Conservation (phyloP, 352 stramenopile species). For the Phytophthora meadii region DNA sequence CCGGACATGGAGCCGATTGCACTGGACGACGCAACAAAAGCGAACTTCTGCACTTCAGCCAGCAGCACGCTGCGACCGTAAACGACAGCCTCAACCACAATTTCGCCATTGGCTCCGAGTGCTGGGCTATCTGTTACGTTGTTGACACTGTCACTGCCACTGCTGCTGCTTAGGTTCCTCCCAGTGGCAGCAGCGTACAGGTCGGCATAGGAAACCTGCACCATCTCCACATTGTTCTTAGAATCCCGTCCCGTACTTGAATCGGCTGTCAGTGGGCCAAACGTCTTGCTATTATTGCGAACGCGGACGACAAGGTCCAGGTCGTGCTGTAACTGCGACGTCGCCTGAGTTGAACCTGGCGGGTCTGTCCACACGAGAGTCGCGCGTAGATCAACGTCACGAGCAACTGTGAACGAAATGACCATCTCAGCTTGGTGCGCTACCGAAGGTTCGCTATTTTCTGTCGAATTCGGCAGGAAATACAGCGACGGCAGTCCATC, state of each 20-base stretch:
- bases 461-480: slow-evolving; percentile 79
- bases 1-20: slow-evolving; percentile 64
- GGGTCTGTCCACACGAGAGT: slow-evolving; percentile 86
- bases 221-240: slow-evolving; percentile 89
- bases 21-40: slow-evolving; percentile 84
- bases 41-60: slow-evolving; percentile 66
- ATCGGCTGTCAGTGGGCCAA: slow-evolving; percentile 66
- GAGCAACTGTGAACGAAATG: slow-evolving; percentile 76
- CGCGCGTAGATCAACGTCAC: slow-evolving; percentile 67
- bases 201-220: slow-evolving; percentile 73
- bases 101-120: slow-evolving; percentile 57
- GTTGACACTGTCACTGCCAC: slow-evolving; percentile 5
- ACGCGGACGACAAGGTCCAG: slow-evolving; percentile 77
- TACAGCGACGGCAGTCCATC: slow-evolving; percentile 48
- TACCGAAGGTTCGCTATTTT: slow-evolving; percentile 64
- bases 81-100: slow-evolving; percentile 77
- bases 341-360: slow-evolving; percentile 64
- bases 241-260: slow-evolving; percentile 61
- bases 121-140: slow-evolving; percentile 25
- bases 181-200: slow-evolving; percentile 50
- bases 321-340: slow-evolving; percentile 78
- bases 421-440: slow-evolving; percentile 61
- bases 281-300: slow-evolving; percentile 58
- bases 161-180: slow-evolving; percentile 26
- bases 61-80: slow-evolving; percentile 70